Base-by-base conservation (phyloP, 2,329 filamentous ascomycete species). In the Aspergillus tubingensis region DNA sequence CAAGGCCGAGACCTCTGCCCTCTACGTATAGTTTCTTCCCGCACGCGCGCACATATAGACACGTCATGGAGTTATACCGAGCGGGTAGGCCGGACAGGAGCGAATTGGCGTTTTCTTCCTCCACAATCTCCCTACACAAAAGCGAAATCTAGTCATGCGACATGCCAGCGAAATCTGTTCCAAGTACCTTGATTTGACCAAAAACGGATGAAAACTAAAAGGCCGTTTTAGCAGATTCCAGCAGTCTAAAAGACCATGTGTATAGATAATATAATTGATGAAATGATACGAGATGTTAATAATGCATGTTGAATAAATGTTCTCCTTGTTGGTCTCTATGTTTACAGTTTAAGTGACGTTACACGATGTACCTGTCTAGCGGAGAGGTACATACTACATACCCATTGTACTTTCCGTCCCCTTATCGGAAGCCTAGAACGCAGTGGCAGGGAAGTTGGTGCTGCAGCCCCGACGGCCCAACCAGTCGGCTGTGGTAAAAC, bases 1-100 rank as follows among this genome's bases (percentile, higher is more conserved):
- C 59, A 72, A 71, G 59, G 72, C 68, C 15, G 74, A 75, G 61
- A 77, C 75, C 57, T 72, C 77, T 50, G 69, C 77, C 52, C 72
- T 80, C 61, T 69, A 77, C 58, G 77, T 80, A 60, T 80, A 76
- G 69, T 32, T 38, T 44, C 25, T 15, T 36, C 32, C 30, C 32
- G 11, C 32, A 36, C 32, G 25, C 17, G 30, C 43, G 27, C 25
- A 30, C n/a, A 39, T 15, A 21, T 13, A 36, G 2, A 36, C 32
- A 36, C 32, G 10, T 21, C 51, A 39, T 39, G 23, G 32, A 38
- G 25, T 32, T 30, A 50, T 36, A 11, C 47, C 15, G n/a, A 27
- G 47, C 25, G 30, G 13, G n/a, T n/a, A 50, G 47, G 47, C n/a
- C 27, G 25, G 47, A 30, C 15, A 49, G 15, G 13, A 30, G n/a